Percentiles rank a stretch among this genome's conserved stretches.
Conservation (phyloP, 1,284 basidiomycete species). For the Cryptococcus deneoformans region DNA sequence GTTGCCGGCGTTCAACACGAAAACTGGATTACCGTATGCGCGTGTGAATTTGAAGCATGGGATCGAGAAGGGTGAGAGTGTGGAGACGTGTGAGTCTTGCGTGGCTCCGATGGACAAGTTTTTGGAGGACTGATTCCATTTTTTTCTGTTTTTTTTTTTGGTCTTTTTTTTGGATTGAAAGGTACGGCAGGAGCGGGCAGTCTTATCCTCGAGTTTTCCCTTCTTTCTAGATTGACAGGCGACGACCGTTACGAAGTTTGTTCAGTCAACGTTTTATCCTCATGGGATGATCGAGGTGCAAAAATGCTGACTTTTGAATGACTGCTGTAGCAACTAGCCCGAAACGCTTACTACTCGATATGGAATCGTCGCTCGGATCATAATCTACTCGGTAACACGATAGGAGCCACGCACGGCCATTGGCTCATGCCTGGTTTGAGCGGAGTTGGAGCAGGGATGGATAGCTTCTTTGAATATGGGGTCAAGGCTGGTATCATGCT, state of each 20-base stretch:
- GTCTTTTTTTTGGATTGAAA: constrained; percentile 61
- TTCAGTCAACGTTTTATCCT: not conserved
- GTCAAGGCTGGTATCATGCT: constrained; percentile 69
- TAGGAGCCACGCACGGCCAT: constrained; percentile 58
- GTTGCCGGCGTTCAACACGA: constrained; percentile 81
- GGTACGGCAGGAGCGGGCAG: constrained; percentile 90
- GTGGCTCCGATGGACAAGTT: not conserved
- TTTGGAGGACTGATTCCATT: constrained; percentile 54
- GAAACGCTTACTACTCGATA: constrained; percentile 77
- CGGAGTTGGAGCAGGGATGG: constrained; percentile 85
- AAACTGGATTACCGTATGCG: constrained; percentile 85
- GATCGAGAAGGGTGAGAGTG: constrained; percentile 36
- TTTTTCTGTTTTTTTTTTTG: no score
- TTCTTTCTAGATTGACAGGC: constrained; percentile 80
- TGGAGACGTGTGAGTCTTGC: constrained; percentile 43
- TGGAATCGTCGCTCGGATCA: constrained; percentile 85
- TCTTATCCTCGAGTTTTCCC: constrained; percentile 86
- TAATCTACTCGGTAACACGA: constrained; percentile 80
- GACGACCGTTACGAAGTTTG: constrained; percentile 71
- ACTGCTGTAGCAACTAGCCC: constrained; percentile 24
- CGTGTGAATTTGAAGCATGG: constrained; percentile 57
- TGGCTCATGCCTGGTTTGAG: constrained; percentile 64
- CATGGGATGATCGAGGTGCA: no score
- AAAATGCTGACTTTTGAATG: not conserved
- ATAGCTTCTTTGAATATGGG: constrained; percentile 89